Conservation (phyloP, 495 filamentous ascomycete genomes). For the Pyrenula massariospora region DNA sequence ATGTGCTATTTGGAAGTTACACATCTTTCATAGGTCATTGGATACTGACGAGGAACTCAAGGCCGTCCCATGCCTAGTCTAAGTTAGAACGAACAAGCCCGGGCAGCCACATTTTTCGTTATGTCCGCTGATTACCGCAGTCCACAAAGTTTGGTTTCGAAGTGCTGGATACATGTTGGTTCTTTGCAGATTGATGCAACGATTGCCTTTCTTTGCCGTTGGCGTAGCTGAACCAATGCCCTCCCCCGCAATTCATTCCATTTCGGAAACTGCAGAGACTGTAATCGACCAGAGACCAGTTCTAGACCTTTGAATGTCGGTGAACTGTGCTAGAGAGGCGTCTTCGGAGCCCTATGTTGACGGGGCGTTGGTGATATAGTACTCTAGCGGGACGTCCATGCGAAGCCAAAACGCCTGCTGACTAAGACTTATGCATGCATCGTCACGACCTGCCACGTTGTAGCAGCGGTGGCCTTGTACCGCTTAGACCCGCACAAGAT, state of each 20-base stretch:
- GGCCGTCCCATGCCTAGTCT: no score
- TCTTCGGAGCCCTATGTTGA: not conserved
- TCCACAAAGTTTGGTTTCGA: no score
- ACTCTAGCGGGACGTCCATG: not conserved
- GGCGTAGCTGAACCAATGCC: not conserved
- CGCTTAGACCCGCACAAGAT: not conserved
- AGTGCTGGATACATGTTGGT: no score
- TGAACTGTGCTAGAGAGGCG: not conserved
- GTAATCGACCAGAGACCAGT: not conserved
- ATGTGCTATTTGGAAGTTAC: no score
- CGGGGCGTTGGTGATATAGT: not conserved
- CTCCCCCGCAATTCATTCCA: not conserved
- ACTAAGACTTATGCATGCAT: not conserved
- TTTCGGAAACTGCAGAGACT: not conserved
- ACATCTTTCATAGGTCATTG: no score
- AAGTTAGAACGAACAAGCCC: no score
- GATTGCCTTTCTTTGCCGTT: not conserved
- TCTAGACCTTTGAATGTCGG: not conserved
- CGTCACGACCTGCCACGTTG: not conserved
- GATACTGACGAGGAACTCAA: no score
- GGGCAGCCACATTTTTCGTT: no score
- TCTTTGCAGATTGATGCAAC: not conserved
- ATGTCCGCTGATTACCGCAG: no score
- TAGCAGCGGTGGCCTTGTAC: not conserved
- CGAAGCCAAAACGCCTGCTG: not conserved